Evolutionary conservation across 352 stramenopile genomes (phyloP), one percentile per base, ranked within the genome.

Genomic region (Albugo candida): DNA sequence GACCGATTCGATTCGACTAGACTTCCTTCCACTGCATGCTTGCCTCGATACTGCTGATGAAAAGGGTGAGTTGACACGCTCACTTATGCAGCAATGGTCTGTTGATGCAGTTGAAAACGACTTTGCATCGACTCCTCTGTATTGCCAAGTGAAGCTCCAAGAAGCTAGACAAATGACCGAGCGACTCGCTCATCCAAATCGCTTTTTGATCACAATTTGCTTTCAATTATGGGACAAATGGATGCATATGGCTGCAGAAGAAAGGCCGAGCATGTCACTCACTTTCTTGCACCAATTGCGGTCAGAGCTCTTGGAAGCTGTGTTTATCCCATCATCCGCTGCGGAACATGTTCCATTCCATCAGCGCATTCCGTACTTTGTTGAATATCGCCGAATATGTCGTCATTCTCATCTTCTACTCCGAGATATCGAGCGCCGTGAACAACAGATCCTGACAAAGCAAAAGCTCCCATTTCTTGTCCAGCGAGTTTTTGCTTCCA

Each of bases 121-220:
- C 10, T 85, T 81, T 47, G 48, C 65, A 31, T 85, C 72, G 10
- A 64, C 77, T 37, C 73, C 70, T 13, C 61, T 83, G 24, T 85
- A 81, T 47, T 85, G 70, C 24, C 67, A 88, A 53, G 69, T 83
- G 59, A 88, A 88, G 46, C 61, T 85, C 18, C 77, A 66, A 41
- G 75, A 88, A 52, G 75, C 70, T 17, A 65, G 78, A 60, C 58
- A 70, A 31, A 85, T 84, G 70, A 68, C 68, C 11, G 72, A 69
- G 1, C 81, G 70, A 60, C 57, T 83, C n/a, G 64, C 81, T 46
- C 44, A 64, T 11, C 72, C 75, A 21, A 88, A 85, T 51, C 65
- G 68, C 18, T 88, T 88, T 47, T 65, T 80, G 47, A 70, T 64
- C 1, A 79, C 74, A 10, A 71, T 78, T 36, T 83, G 68, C 42